Base-by-base conservation (phyloP, 805 yeast species). In the Kluyveromyces lactis region DNA sequence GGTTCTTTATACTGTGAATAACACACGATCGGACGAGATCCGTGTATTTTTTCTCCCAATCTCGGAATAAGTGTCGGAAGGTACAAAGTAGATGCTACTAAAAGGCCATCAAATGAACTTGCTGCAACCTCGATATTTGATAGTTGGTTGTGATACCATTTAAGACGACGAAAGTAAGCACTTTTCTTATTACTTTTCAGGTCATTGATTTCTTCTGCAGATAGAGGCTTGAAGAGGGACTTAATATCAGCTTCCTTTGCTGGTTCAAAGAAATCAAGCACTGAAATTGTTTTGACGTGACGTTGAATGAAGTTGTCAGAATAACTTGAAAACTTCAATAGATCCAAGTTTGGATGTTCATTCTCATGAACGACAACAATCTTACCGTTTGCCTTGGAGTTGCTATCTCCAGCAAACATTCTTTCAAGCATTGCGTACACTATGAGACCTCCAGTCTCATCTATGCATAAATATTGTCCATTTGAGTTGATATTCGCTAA, bases 401-500 rank as follows among this genome's bases (percentile, higher is more conserved):
- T 42, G 32, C 38, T 45, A 26, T 42, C 39, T 18, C 53, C 60
- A 4, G 76, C 75, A 44, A 77, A 78, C 90, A 94, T 85, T 55
- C 97, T 71, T 58, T 92, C 99, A 62, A 92, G 56, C 71, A 92
- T 68, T 3, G 95, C 86, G 44, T 84, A 84, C 4, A 84, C 74
- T 1, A 92, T 56, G n/a, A 90, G 70, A 5, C 97, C 96, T 24
- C 95, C 89, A n/a, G 95, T 82, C 55, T 92, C 98, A 55, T 92
- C 99, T 40, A 86, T 70, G 3, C 90, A 80, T 17, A 92, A 65
- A 53, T 92, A 92, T 42, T 73, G 77, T 1, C 98, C 97, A 9
- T 95, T 95, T 1, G 95, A 87, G 53, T 79, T 77, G 26, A 92
- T 74, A 55, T 90, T 86, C 1, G 81, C 95, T 49, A 81, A 69